Evolutionary conservation across 352 stramenopile species (phyloP).

Genomic region (Hyaloperonospora brassicae): DNA sequence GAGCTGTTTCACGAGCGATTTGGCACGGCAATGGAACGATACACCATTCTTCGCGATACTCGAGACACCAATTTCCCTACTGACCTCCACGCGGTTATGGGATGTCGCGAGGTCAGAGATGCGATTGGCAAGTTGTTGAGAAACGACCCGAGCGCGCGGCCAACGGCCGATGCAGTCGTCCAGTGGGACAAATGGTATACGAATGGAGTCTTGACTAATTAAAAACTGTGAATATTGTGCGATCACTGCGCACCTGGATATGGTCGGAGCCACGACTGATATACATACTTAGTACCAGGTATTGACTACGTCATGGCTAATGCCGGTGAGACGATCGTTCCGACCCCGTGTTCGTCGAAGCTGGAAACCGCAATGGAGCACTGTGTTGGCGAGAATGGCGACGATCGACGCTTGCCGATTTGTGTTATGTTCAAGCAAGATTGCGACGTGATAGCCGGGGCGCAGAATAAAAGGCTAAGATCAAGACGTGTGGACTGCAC

Average conservation of each 20-base stretch:
- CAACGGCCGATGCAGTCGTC: slow-evolving; percentile 58
- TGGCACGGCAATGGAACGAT: slow-evolving; percentile 85
- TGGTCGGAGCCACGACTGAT: slow-evolving; percentile 10
- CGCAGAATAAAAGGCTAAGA: slow-evolving; percentile 56
- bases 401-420: slow-evolving; percentile 56
- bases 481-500: slow-evolving; percentile 74
- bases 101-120: slow-evolving; percentile 58
- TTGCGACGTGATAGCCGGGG: slow-evolving; percentile 61
- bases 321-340: slow-evolving; percentile 8
- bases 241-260: slow-evolving; percentile 35
- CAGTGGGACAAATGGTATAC: slow-evolving; percentile 72
- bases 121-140: slow-evolving; percentile 60
- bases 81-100: slow-evolving; percentile 39
- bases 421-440: slow-evolving; percentile 83
- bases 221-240: slow-evolving; percentile 45
- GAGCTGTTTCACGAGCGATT: slow-evolving; percentile 87
- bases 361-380: slow-evolving; percentile 51
- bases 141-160: slow-evolving; percentile 42
- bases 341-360: slow-evolving; percentile 49
- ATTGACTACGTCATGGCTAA: slow-evolving; percentile 31
- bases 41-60: slow-evolving; percentile 66
- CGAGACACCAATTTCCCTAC: slow-evolving; percentile 60
- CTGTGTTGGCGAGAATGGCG: slow-evolving; percentile 30
- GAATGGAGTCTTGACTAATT: slow-evolving; percentile 45
- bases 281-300: slow-evolving; percentile 17